Percentiles rank a stretch among this genome's conserved stretches.
These are phyloP conservation scores for Cercospora brassicicola DNA, from an alignment of 2,329 filamentous ascomycete species.

Conservation along the genomic window DNA sequence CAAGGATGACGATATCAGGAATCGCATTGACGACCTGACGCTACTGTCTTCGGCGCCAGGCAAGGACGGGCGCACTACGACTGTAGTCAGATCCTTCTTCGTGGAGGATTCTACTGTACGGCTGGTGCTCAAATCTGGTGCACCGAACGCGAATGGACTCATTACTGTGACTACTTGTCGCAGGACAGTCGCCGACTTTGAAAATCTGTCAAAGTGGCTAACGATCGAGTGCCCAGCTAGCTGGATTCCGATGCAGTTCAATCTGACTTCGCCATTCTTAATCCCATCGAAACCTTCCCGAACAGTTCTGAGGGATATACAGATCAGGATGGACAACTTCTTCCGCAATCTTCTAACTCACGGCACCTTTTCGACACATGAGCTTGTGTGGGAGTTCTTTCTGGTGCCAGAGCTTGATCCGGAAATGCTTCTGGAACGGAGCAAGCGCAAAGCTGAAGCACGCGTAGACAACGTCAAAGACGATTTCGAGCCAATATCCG, in stretches of 20 bases:
- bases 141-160: constrained; percentile 74
- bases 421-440: constrained; percentile 85
- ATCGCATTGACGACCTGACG: constrained; percentile 91
- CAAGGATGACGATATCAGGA: constrained; percentile 95
- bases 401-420: constrained; percentile 90
- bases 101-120: constrained; percentile 94
- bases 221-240: constrained; percentile 89
- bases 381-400: constrained; percentile 99
- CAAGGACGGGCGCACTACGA: constrained; percentile 78
- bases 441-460: constrained; percentile 79
- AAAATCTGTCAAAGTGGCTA: constrained; percentile 81
- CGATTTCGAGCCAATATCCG: constrained; percentile 80
- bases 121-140: constrained; percentile 90
- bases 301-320: constrained; percentile 81
- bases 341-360: constrained; percentile 82
- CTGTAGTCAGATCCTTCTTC: constrained; percentile 92
- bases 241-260: constrained; percentile 79
- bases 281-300: constrained; percentile 89
- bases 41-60: constrained; percentile 73
- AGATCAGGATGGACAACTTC: constrained; percentile 82
- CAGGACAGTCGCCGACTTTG: constrained; percentile 83
- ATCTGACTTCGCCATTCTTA: constrained; percentile 83
- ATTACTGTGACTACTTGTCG: constrained; percentile 95
- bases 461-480: constrained; percentile 82
- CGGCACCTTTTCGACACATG: constrained; percentile 90